phyloP scores from a whole-genome alignment of 2,329 filamentous ascomycete species.

The Magnaporthiopsis incrustans region DNA sequence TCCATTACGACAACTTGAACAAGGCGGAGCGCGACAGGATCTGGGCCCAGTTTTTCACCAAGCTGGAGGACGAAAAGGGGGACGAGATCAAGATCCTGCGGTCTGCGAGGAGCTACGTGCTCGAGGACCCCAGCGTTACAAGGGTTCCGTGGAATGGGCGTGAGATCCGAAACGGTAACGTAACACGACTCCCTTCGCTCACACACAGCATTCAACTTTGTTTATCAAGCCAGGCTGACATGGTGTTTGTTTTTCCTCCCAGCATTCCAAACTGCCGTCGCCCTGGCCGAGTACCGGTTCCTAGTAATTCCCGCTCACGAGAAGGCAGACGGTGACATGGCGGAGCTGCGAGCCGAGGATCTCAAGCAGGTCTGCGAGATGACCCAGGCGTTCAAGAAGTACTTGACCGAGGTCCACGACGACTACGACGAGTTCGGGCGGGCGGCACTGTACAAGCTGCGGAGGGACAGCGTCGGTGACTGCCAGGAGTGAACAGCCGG shows the following conservation, averaged over 20 bases:
- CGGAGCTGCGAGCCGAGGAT: slow-evolving; percentile 14
- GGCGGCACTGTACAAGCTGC: background rate
- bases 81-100: slow-evolving; percentile 3
- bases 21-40: slow-evolving; percentile 2
- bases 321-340: slow-evolving; percentile 13
- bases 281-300: slow-evolving; percentile 18
- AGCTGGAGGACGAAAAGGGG: slow-evolving; percentile 8
- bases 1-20: slow-evolving; percentile 11
- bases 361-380: slow-evolving; percentile 20
- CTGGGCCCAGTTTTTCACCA: slow-evolving; percentile 10
- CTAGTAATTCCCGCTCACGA: slow-evolving; percentile 9
- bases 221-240: too few species aligned
- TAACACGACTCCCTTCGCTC: too few species aligned
- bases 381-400: slow-evolving; percentile 21
- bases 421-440: slow-evolving; percentile 1
- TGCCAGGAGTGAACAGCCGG: background rate
- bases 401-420: slow-evolving; percentile 15
- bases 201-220: too few species aligned
- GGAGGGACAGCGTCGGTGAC: background rate
- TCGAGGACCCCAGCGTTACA: background rate
- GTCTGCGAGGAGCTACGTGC: slow-evolving; percentile 8
- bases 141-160: slow-evolving; percentile 15
- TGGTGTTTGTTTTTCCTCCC: too few species aligned
- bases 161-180: slow-evolving; percentile 19
- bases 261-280: slow-evolving; percentile 25